Evolutionary conservation across 1,139 yeast genomes (phyloP), one percentile per base, ranked within the genome.

Genomic region (Arxiozyma heterogenica): DNA sequence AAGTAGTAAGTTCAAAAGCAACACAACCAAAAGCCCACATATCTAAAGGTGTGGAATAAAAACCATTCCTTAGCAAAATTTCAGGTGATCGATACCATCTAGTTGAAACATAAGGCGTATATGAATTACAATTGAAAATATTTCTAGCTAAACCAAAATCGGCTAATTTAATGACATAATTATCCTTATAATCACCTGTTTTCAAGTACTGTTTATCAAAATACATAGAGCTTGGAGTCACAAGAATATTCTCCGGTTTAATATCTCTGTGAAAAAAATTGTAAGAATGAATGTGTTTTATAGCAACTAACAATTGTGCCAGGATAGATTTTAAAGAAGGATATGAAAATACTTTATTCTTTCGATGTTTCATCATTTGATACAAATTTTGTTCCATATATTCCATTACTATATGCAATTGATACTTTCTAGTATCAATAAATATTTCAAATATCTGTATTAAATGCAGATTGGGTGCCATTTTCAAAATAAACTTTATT

Each of bases 81-180:
- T 93, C 98, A 0, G 98, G 98, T 0, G 97, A 84, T 57, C 98
- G 76, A 68, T 93, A 93, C 98, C 98, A 93, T 62, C 98, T 78
- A 0, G 98, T 93, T 0, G 96, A 86, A 8, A 93, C 94, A 64
- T 93, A 93, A 0, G 86, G 81, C 0, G 95, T 84, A 65, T 80
- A 87, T 12, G 82, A 80, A 53, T 76, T 77, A 38, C 66, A 65
- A 63, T 81, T 79, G 48, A 75, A 72, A 18, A 80, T 72, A 59
- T 80, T 82, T 59, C 97, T 79, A 17, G 96, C 87, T 52, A 91
- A 76, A 0, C 98, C 98, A 69, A 87, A 93, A 69, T 93, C 98
- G 2, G 96, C 96, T 50, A 93, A 72, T 68, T 93, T 93, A 30
- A 90, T 80, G 11, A 83, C 77, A 61, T 82, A 84, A 51, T 77